Base-by-base conservation (phyloP, 495 filamentous ascomycete species). In the Xylaria venustula region DNA sequence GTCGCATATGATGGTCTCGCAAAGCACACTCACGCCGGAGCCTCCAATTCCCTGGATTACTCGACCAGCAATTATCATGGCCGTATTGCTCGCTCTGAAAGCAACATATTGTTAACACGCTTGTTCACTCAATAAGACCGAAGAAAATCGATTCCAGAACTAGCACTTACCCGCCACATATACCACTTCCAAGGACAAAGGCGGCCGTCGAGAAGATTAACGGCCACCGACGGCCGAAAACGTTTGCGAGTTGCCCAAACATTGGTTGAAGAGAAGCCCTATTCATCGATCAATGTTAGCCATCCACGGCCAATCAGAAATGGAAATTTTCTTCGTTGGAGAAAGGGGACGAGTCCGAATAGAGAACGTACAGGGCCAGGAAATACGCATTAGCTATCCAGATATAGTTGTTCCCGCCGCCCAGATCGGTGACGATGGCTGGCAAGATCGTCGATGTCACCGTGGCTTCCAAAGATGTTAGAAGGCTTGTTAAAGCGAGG, bases 1-100 rank as follows among this genome's bases (percentile, higher is more conserved):
- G 76, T 94, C 90, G 1, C 83, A 83, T 46, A 94, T 88, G 57
- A 80, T 82, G 56, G 92, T 90, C 65, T 93, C 91, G 37, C 87
- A 84, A 58, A 93, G 71, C 15, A 88, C 83, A 14, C 90, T 79
- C 36, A 92, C 79, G 1, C 90, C 90, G 61, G 90, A 90, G 34
- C 87, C 88, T 15, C 90, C 90, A 17, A 87, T 73, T 56, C 90
- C 90, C 66, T 94, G 90, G 34, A 94, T 76, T 0, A 85, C 85
- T 67, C 90, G 76, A 15, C 88, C 90, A 1, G 81, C 82, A 40
- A 94, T 80, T 45, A 93, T 79, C 83, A 91, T 90, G 1, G 54
- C 61, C 7, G 66, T 66, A 20, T 30, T 70, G 7, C 42, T 66
- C 0, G 73, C 63, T 28, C 22, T 48, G 11, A 11, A 19, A n/a